Conservation (phyloP, 441 rosid species). For the Erodium moschatum region DNA sequence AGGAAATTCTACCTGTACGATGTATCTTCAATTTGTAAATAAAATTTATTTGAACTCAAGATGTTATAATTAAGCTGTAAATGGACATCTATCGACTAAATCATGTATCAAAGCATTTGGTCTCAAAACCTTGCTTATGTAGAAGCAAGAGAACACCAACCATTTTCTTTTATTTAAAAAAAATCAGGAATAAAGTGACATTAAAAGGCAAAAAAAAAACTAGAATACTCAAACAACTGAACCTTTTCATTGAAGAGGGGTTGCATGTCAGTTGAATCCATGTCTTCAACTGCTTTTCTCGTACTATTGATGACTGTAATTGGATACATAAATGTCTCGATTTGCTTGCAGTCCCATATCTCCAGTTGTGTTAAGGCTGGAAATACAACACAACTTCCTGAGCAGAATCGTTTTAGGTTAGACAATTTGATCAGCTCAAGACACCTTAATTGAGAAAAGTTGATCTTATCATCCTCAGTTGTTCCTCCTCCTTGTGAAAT, state of each 20-base stretch:
- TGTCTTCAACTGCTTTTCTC: not conserved
- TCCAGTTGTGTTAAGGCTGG: not conserved
- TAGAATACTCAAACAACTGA: too few relatives aligned
- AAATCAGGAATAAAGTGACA: too few relatives aligned
- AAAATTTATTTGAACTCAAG: too few relatives aligned
- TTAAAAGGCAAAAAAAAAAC: too few relatives aligned
- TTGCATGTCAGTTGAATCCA: not conserved
- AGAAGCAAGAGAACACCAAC: too few relatives aligned
- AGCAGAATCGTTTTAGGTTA: not conserved
- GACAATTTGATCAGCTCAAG: not conserved
- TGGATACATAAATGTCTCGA: not conserved
- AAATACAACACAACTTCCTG: not conserved
- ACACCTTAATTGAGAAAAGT: not conserved
- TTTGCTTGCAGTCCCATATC: not conserved
- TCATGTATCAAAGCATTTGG: too few relatives aligned
- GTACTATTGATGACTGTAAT: not conserved
- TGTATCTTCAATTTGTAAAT: too few relatives aligned
- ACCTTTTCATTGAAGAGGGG: not conserved
- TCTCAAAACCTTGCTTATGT: too few relatives aligned
- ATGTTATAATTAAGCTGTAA: too few relatives aligned
- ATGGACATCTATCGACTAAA: too few relatives aligned
- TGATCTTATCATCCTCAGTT: not conserved
- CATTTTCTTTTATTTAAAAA: too few relatives aligned
- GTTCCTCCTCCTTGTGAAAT: not conserved
- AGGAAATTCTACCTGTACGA: not conserved